phyloP scores from a whole-genome alignment of 371 early-diverging fungal genomes.

The Catenaria anguillulae region DNA sequence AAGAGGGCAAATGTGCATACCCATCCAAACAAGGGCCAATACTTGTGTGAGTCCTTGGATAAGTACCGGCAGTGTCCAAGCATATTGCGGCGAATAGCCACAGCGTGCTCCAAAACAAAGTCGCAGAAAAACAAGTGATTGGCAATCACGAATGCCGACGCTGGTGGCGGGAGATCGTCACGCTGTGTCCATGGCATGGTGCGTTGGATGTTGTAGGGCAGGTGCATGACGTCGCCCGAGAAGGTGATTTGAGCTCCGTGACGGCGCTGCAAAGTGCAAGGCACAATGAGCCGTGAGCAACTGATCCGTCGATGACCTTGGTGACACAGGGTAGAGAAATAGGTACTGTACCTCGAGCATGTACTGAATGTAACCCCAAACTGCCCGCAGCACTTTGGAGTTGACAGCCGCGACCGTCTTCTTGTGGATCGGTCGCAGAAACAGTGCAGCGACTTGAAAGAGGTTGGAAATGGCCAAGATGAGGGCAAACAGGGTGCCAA shows the following conservation, averaged over 20 bases:
- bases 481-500: too few species aligned
- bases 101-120: conserved; percentile 45
- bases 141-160: conserved; percentile 9
- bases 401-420: neutral
- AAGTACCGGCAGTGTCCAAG: conserved; percentile 37
- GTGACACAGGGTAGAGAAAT: too few species aligned
- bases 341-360: neutral
- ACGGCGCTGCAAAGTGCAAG: neutral
- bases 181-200: neutral
- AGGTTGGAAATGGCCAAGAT: too few species aligned
- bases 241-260: conserved; percentile 33
- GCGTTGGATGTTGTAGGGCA: conserved; percentile 2
- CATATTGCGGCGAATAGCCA: conserved; percentile 44
- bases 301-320: too few species aligned
- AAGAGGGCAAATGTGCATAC: too few species aligned
- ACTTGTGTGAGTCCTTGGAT: conserved; percentile 58
- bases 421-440: too few species aligned
- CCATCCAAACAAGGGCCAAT: conserved; percentile 19
- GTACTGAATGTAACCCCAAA: neutral
- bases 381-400: neutral
- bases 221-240: conserved; percentile 33
- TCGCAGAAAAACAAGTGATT: conserved; percentile 53
- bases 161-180: neutral
- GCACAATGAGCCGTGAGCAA: too few species aligned
- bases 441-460: too few species aligned